These are phyloP conservation scores for Fusarium sp. DNA, from an alignment of 2,329 filamentous ascomycete genomes.

Conservation along the genomic window DNA sequence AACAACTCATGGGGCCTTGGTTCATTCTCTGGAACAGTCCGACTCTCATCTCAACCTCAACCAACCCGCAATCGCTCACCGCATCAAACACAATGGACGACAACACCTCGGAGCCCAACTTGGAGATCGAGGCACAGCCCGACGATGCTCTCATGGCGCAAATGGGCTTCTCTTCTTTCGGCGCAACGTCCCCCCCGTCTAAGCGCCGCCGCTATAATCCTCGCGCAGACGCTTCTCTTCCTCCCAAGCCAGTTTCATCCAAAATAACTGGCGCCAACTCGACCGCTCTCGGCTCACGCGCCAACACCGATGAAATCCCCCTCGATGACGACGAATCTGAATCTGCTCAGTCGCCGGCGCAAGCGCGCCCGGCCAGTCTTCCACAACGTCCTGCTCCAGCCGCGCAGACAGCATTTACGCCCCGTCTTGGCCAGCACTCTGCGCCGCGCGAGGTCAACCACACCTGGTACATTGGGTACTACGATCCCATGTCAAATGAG, in stretches of 20 bases:
- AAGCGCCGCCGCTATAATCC: constrained; percentile 80
- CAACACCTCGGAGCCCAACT: constrained; percentile 7
- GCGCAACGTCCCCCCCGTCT: constrained; percentile 66
- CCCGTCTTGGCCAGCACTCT: constrained; percentile 32
- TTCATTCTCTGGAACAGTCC: no score
- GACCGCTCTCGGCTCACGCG: constrained; percentile 52
- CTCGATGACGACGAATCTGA: constrained; percentile 57
- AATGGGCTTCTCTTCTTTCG: constrained; percentile 83
- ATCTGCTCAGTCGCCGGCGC: constrained; percentile 33
- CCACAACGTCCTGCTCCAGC: constrained; percentile 51
- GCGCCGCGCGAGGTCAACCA: constrained; percentile 33
- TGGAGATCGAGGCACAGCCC: constrained; percentile 17
- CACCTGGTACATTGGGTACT: constrained; percentile 77
- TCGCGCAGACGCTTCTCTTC: constrained; percentile 62
- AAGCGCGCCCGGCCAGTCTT: constrained; percentile 53
- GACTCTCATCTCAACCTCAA: no score
- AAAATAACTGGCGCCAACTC: constrained; percentile 55
- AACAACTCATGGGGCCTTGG: no score
- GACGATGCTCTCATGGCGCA: constrained; percentile 71
- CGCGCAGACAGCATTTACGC: background rate
- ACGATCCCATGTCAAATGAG: constrained; percentile 77
- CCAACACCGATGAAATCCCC: constrained; percentile 64
- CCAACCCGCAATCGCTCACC: background rate
- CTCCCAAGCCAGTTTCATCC: constrained; percentile 47
- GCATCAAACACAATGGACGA: constrained; percentile 16